Evolutionary conservation across 371 early-diverging fungal species (phyloP), one percentile per base, ranked within the genome.

Genomic region (Entomophthora muscae): DNA sequence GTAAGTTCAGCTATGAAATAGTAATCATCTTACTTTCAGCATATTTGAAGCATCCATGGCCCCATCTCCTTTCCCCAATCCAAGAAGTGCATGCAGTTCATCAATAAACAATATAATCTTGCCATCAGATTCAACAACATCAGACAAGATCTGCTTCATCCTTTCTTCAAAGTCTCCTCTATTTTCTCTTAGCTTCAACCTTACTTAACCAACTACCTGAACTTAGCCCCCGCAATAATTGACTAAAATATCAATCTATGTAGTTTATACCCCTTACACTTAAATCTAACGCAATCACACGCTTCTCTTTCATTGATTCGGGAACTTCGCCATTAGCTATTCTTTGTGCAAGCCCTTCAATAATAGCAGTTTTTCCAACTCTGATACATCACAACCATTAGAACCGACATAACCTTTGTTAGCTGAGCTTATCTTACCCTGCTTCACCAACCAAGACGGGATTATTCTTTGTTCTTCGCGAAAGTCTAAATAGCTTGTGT

Each of bases 91-190:
- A 65, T 91, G 92, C 27, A 91, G 78, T 71, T 91, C 92, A 73
- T 91, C 92, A 55, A 91, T 85, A 70, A 91, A 91, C 32, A 91
- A 65, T 63, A 91, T 87, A 23, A 86, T 76, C 21, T 85, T 82
- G 26, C 84, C 83, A 54, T 86, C 83, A 1, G 79, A 76, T 60
- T 83, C 88, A 0, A 71, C 73, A 0, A 89, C 84, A 66, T 88
- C 87, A 54, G 79, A 80, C 21, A 91, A 70, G 10, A 91, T 80
- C 17, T 75, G 78, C 66, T 89, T 89, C 7, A 91, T 66, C 53
- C 90, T 78, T 65, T 89, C 88, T 67, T 91, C 92, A 70, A 91
- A 91, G 69, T 89, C 90, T 32, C 92, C 92, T 60, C 81, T 78
- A 63, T 32, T 22, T 26, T 55, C 5, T 1, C 12, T 64, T 58